A percentile compares a stretch with the other conserved stretches of the same genome.
These are phyloP conservation scores for Ilyonectria robusta DNA, from an alignment of 2,329 filamentous ascomycete genomes.

Conservation along the genomic window DNA sequence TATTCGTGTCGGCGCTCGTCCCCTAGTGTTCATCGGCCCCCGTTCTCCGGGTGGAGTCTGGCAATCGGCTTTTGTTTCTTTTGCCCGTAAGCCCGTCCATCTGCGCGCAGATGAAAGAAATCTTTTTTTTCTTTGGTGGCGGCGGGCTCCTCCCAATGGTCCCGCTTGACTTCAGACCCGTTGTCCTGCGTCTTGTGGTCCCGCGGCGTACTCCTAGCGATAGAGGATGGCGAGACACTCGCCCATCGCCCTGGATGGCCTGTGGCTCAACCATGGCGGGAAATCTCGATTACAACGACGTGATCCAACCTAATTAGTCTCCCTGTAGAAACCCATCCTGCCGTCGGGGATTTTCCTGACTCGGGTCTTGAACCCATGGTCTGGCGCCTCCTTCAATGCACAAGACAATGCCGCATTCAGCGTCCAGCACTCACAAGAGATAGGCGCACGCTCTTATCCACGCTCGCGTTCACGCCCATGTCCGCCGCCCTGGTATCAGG, in stretches of 20 bases:
- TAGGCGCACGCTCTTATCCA: slow-evolving; percentile 14
- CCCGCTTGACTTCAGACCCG: slow-evolving; percentile 2
- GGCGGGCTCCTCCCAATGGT: neutral
- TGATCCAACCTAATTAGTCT: slow-evolving; percentile 37
- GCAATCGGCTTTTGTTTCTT: slow-evolving; percentile 28
- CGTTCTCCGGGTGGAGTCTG: slow-evolving; percentile 33
- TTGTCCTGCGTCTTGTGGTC: neutral
- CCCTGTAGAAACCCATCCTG: slow-evolving; percentile 20
- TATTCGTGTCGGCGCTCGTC: slow-evolving; percentile 12
- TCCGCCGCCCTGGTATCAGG: slow-evolving; percentile 7
- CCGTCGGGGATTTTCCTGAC: slow-evolving; percentile 37
- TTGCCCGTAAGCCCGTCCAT: slow-evolving; percentile 21
- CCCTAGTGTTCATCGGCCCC: slow-evolving; percentile 24
- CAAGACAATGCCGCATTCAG: slow-evolving; percentile 8
- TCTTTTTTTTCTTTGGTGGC: slow-evolving; percentile 15
- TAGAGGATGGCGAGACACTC: slow-evolving; percentile 38
- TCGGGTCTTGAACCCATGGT: slow-evolving; percentile 26
- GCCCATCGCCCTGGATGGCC: slow-evolving; percentile 35
- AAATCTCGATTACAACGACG: slow-evolving; percentile 43
- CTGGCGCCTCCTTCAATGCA: slow-evolving; percentile 25
- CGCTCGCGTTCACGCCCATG: slow-evolving; percentile 5
- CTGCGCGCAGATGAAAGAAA: slow-evolving; percentile 22
- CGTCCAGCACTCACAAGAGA: neutral
- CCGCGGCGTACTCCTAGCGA: slow-evolving; percentile 39
- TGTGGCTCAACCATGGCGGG: slow-evolving; percentile 37